Base-by-base conservation (phyloP, 257 asterid genomes). In the Scutellaria baicalensis region DNA sequence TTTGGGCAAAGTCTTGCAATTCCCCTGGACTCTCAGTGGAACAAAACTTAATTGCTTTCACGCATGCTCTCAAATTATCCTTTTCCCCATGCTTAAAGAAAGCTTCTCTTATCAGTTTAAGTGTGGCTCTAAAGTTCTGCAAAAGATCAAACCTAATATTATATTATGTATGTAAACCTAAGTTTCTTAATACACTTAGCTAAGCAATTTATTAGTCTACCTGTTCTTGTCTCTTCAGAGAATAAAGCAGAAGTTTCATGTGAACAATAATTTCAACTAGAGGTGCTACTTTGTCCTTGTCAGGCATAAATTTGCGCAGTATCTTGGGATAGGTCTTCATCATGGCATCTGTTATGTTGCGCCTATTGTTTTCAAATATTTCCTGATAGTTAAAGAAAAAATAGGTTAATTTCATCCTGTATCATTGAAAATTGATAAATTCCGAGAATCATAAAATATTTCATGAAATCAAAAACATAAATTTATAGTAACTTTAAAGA, bases 221-320 rank as follows among this genome's bases (percentile, higher is more conserved):
- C 97, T 91, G 96, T 78, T 91, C 96, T 80, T 94, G 93, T 66
- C 95, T 82, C 84, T 91, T 91, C 14, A 86, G 90, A 64, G 99
- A 88, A 89, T 94, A 94, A 52, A 91, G 88, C 81, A 86, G 96
- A 59, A 91, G 95, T 78, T 94, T 85, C 88, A 80, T 84, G 82
- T 83, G 86, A 74, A 80, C 78, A 70, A 91, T 84, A 66, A 89
- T 84, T 81, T 89, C 97, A 60, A 91, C 85, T 60, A 94, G 84
- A 75, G 88, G 88, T 48, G 95, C 81, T 16, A 86, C 81, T 91
- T 94, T 94, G 79, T 76, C 85, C 84, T 86, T 88, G 83, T 94
- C 97, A 79, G 95, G 80, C 90, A 89, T 86, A 77, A 82, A 94
- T 72, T 94, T 94, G 73, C 89, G 93, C 47, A 94, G 82, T 69